Evolutionary conservation across 805 yeast species (phyloP).

Genomic region (Metschnikowia noctiluminum): DNA sequence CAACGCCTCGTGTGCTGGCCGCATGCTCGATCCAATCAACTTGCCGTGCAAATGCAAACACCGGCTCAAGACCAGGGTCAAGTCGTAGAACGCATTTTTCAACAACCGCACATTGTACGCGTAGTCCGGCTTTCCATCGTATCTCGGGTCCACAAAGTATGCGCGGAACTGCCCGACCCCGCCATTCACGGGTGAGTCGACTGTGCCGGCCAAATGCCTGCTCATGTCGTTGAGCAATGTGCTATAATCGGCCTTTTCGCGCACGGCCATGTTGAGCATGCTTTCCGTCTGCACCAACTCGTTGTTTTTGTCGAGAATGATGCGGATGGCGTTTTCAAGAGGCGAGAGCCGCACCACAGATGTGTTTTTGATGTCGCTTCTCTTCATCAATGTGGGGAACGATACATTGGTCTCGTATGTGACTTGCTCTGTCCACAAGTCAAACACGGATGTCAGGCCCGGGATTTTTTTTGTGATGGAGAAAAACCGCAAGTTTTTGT

Average conservation of each 20-base stretch:
- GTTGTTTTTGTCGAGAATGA: conserved; percentile 63
- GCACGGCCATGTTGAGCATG: conserved; percentile 49
- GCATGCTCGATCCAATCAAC: conserved; percentile 53
- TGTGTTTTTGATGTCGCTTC: conserved; percentile 62
- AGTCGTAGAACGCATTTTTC: conserved; percentile 59
- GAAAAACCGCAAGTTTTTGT: conserved; percentile 68
- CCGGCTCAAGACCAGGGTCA: conserved; percentile 60
- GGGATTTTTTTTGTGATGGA: conserved; percentile 68
- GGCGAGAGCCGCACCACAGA: conserved; percentile 67
- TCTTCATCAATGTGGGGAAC: conserved; percentile 85
- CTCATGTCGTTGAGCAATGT: conserved; percentile 62
- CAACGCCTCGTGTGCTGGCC: conserved; percentile 64
- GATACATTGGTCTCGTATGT: conserved; percentile 70
- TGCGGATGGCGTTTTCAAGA: conserved; percentile 71
- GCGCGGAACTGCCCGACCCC: conserved; percentile 82
- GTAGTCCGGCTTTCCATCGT: conserved; percentile 31
- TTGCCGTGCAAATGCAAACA: conserved; percentile 69
- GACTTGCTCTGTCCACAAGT: conserved; percentile 86
- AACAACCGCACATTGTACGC: conserved; percentile 33
- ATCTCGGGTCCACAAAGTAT: conserved; percentile 49
- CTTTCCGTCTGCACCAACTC: conserved; percentile 70
- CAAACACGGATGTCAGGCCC: conserved; percentile 66
- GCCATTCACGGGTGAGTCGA: conserved; percentile 90
- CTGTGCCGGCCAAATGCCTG: conserved; percentile 75
- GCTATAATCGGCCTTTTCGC: conserved; percentile 47